Percentiles rank a stretch among this genome's conserved stretches.
Conservation (phyloP, 495 filamentous ascomycete genomes). For the Lophiotrema nucula region DNA sequence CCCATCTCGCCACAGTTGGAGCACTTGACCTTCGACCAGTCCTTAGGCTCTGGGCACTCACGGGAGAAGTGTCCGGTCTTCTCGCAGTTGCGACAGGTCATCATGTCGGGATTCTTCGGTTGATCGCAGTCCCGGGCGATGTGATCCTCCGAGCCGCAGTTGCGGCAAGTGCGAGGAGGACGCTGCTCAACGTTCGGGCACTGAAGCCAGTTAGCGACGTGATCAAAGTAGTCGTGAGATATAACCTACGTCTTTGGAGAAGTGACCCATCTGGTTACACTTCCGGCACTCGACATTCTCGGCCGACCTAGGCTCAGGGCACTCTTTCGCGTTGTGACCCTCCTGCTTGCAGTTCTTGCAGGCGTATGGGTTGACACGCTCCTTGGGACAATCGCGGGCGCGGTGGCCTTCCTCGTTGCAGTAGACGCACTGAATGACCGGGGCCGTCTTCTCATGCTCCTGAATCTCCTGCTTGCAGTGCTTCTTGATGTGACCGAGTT, state of each 20-base stretch:
- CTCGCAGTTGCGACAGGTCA: slow-evolving; percentile 71
- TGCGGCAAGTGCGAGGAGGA: slow-evolving; percentile 53
- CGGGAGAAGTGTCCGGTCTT: slow-evolving; percentile 66
- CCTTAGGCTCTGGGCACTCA: slow-evolving; percentile 74
- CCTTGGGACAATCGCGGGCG: slow-evolving; percentile 62
- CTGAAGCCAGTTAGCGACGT: not conserved
- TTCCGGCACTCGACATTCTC: slow-evolving; percentile 76
- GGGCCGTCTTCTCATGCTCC: slow-evolving; percentile 40
- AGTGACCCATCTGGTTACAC: slow-evolving; percentile 76
- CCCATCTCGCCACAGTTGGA: slow-evolving; percentile 64
- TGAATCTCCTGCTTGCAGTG: slow-evolving; percentile 59
- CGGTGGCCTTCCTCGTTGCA: slow-evolving; percentile 70
- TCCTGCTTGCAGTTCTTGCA: slow-evolving; percentile 80
- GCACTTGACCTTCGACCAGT: slow-evolving; percentile 76
- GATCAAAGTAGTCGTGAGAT: not conserved
- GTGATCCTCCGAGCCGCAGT: slow-evolving; percentile 52
- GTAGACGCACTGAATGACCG: slow-evolving; percentile 68
- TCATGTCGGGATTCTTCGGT: slow-evolving; percentile 49
- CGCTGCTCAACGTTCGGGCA: slow-evolving; percentile 60
- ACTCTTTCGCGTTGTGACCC: slow-evolving; percentile 61
- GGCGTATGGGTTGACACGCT: slow-evolving; percentile 57
- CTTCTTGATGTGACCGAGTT: slow-evolving; percentile 71
- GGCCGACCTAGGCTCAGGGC: slow-evolving; percentile 68
- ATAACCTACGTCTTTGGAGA: slow-evolving; percentile 59
- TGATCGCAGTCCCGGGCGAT: slow-evolving; percentile 57